Evolutionary conservation across 176 grass and related monocot species (phyloP), one percentile per base, ranked within the genome.

Genomic region (Saccharum officinarum): DNA sequence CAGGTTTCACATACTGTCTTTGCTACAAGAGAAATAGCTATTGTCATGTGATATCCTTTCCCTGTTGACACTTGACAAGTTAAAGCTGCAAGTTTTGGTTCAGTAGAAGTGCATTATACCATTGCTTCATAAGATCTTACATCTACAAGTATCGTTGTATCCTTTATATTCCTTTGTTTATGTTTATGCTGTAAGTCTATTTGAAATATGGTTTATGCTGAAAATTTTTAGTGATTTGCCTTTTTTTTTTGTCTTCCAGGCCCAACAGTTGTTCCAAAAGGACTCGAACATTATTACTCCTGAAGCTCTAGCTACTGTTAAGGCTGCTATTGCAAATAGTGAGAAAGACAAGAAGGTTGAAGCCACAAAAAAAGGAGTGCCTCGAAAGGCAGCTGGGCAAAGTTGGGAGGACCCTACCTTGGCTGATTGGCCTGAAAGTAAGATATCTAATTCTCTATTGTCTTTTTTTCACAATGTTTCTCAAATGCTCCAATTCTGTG

Each of bases 351-450:
- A 91, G 44, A 92, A 91, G 39, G 31, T 68, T 52, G 86, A 93
- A 69, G 71, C 41, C 17, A 86, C 92, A 38, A 97, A 86, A 78
- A 97, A 90, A 71, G 84, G 74, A 14, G 70, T 97, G 57, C 92
- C 92, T 77, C 70, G 86, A 62, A 97, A 97, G 84, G 92, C 95
- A 79, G 95, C 90, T 79, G 92, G 92, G 23, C 90, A 97, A 61
- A 86, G 68, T 55, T 97, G 95, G 95, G 90, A 95, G 67, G 95
- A 97, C 71, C 90, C 88, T 1, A 91, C 88, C 13, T 80, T 94
- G 59, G 84, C 88, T 73, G 89, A 92, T 77, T 97, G 95, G 95
- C 90, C 86, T 82, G 88, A 97, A 89, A 91, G 95, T 97, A 95
- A 71, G 88, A 66, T 82, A 10, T 79, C 84, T 76, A 57, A 20